A percentile compares a stretch with the other conserved stretches of the same genome.
phyloP scores from a whole-genome alignment of 2,329 filamentous ascomycete species.

The Trichoderma sp. region DNA sequence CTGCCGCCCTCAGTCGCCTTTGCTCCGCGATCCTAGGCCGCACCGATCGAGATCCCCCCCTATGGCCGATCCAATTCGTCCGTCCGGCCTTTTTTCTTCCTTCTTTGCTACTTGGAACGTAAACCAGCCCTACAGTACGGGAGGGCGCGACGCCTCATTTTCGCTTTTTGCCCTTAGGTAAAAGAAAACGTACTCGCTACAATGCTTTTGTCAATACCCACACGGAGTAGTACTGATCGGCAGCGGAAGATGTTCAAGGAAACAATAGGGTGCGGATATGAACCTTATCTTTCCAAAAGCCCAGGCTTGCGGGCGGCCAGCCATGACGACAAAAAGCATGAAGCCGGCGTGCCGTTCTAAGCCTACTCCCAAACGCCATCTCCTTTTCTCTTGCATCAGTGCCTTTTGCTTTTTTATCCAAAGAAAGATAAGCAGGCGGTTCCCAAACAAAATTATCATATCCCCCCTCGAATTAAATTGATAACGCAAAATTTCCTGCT shows the following conservation, averaged over 20 bases:
- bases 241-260: not conserved
- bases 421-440: not conserved
- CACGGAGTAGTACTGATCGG: conserved; percentile 4
- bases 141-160: not conserved
- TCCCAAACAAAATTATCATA: not conserved
- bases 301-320: not conserved
- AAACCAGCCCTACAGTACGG: conserved; percentile 11
- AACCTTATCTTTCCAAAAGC: conserved; percentile 10
- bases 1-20: conserved; percentile 83
- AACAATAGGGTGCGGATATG: not conserved
- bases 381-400: not conserved
- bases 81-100: not conserved
- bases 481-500: conserved; percentile 3
- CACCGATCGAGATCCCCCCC: not conserved
- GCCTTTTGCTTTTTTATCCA: not conserved
- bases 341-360: not conserved
- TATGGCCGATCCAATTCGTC: not conserved
- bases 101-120: not conserved
- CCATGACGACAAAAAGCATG: not conserved
- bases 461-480: not conserved
- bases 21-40: conserved; percentile 38
- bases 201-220: not conserved
- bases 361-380: not conserved
- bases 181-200: not conserved
- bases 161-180: not conserved